Percentiles rank a stretch among this genome's conserved stretches.
Conservation (phyloP, 2,329 filamentous ascomycete genomes). For the Raffaelea arxii region DNA sequence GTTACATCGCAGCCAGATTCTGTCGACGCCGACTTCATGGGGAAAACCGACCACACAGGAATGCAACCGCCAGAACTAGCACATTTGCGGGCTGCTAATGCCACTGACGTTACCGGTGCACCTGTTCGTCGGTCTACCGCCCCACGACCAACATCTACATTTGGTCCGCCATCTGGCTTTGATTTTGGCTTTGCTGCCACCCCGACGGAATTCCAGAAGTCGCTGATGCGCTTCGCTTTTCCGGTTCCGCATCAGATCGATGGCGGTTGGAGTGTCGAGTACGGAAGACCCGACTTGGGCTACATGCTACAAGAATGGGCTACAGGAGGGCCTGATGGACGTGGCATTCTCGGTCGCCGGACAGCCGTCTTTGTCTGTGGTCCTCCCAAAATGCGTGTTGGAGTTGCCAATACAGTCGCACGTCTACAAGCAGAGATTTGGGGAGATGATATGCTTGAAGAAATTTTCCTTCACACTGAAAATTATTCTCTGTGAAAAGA, state of each 20-base stretch:
- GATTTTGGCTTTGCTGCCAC: constrained; percentile 76
- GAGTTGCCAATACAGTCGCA: constrained; percentile 80
- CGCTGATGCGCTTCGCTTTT: constrained; percentile 83
- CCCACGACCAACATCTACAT: constrained; percentile 43
- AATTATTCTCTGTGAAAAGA: constrained; percentile 68
- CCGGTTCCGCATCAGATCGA: constrained; percentile 57
- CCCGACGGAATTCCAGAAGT: constrained; percentile 81
- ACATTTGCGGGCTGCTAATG: constrained; percentile 42
- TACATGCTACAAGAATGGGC: constrained; percentile 80
- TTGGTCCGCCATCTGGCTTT: constrained; percentile 53
- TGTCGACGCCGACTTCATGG: not conserved
- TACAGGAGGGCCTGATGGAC: constrained; percentile 54
- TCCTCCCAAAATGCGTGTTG: constrained; percentile 75
- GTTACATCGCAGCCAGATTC: not conserved
- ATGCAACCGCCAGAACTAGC: constrained; percentile 43
- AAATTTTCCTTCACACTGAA: constrained; percentile 90
- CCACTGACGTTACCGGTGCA: constrained; percentile 30
- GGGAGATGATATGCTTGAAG: constrained; percentile 67
- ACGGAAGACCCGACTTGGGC: constrained; percentile 78
- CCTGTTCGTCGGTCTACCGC: constrained; percentile 9
- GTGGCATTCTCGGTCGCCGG: constrained; percentile 64
- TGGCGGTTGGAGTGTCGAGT: constrained; percentile 85
- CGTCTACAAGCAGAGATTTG: constrained; percentile 74
- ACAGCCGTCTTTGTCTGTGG: constrained; percentile 92
- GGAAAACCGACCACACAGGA: constrained; percentile 8